Evolutionary conservation across 108 stramenopile genomes (phyloP).

Genomic region (Heterococcus sp.): DNA sequence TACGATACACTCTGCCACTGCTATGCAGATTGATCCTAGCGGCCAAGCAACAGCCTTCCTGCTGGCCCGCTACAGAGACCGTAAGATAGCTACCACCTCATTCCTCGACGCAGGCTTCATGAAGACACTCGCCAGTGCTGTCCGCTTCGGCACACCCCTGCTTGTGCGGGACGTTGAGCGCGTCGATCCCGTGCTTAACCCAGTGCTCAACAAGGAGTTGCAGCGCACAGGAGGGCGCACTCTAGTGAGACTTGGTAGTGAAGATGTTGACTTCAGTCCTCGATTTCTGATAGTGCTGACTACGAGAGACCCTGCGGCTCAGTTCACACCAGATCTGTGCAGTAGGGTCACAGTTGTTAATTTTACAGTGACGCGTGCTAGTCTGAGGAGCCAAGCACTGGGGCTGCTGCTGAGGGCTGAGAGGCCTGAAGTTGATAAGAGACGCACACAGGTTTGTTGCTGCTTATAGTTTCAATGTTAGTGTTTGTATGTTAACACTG

Average conservation of each 20-base stretch:
- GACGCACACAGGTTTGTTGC: constrained; percentile 46
- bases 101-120: constrained; percentile 95
- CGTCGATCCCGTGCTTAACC: constrained; percentile 93
- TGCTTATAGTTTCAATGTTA: too few relatives aligned
- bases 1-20: too few relatives aligned
- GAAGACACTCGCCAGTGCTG: constrained; percentile 90
- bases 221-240: constrained; percentile 90
- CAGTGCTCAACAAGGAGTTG: constrained; percentile 88
- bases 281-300: constrained; percentile 86
- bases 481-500: too few relatives aligned
- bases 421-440: constrained; percentile 87
- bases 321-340: constrained; percentile 89
- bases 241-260: constrained; percentile 86
- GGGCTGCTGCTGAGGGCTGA: constrained; percentile 75
- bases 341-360: constrained; percentile 91
- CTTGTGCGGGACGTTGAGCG: constrained; percentile 91
- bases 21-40: constrained; percentile 97
- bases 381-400: constrained; percentile 77
- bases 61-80: constrained; percentile 59
- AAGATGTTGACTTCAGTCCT: constrained; percentile 94
- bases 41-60: constrained; percentile 84
- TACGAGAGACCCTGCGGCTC: constrained; percentile 86
- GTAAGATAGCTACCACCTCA: constrained; percentile 87
- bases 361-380: constrained; percentile 92
- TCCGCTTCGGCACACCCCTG: constrained; percentile 93